phyloP scores from a whole-genome alignment of 176 grass and related monocot species.

The Hsuehochloa calcarea region DNA sequence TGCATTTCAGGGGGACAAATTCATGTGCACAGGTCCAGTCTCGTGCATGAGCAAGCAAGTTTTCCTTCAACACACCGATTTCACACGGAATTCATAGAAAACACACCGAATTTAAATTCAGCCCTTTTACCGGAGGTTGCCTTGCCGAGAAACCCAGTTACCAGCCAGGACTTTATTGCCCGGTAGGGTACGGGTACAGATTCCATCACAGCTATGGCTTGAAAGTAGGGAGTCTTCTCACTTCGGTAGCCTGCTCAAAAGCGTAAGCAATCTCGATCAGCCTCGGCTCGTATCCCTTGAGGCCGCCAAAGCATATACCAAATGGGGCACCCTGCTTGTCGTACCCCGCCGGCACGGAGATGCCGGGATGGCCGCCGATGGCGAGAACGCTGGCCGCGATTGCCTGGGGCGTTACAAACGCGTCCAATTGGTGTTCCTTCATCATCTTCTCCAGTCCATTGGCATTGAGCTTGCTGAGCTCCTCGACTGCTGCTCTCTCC shows the following conservation, averaged over 20 bases:
- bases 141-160: too few relatives aligned
- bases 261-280: conserved; percentile 64
- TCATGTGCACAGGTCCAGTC: too few relatives aligned
- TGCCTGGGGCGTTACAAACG: conserved; percentile 17
- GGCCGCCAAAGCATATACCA: conserved; percentile 43
- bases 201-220: neutral
- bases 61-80: too few relatives aligned
- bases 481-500: conserved; percentile 28
- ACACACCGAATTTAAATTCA: too few relatives aligned
- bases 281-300: conserved; percentile 51
- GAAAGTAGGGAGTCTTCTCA: conserved; percentile 37
- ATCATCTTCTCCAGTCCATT: conserved; percentile 42
- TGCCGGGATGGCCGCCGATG: conserved; percentile 43
- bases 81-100: too few relatives aligned
- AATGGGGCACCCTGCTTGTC: conserved; percentile 36
- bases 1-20: too few relatives aligned
- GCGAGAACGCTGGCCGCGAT: neutral
- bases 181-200: too few relatives aligned
- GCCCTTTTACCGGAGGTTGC: too few relatives aligned
- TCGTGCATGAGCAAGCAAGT: too few relatives aligned
- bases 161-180: too few relatives aligned
- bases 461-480: conserved; percentile 11
- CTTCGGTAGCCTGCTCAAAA: conserved; percentile 54
- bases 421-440: conserved; percentile 38
- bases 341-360: conserved; percentile 52